Evolutionary conservation across 371 early-diverging fungal species (phyloP), one percentile per base, ranked within the genome.

Genomic region (Lichtheimia hyalospora): DNA sequence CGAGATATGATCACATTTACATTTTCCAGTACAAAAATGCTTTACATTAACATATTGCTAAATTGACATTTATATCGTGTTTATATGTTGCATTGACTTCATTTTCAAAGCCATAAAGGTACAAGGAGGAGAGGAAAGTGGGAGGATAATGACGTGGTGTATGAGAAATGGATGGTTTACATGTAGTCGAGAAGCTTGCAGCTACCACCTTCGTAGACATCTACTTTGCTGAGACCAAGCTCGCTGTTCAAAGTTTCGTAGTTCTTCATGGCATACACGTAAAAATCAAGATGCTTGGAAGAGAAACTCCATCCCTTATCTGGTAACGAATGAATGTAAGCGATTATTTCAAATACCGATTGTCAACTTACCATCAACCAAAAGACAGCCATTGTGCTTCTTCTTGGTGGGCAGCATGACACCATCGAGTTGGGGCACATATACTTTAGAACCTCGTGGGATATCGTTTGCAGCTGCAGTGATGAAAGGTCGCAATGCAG

Each of bases 361-460:
- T 34, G 34, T 34, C 34, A 34, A 34, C 34, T 4, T 8, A 34
- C 34, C 34, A 57, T 65, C 66, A 43, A 70, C 70, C 18, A 62
- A 46, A 34, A 70, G 54, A 58, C 70, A 70, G n/a, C 70, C 70
- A 50, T 70, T 70, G 52, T 70, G 70, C 58, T 60, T 66, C 57
- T 66, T 65, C 21, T n/a, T 51, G 18, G 60, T 43, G 12, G 70
- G 70, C 10, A 70, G 15, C 6, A 49, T 21, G 63, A 57, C 60
- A 18, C 70, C 70, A 20, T 61, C 63, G 5, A 70, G 57, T 23
- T 54, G 60, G 46, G 70, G 70, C 8, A 70, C 66, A 18, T 61
- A 70, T 20, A 70, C 63, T 62, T 76, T 79, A 64, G 70, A 66
- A 23, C 69, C 71, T 39, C 65, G 58, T 52, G 67, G 62, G 24